Evolutionary conservation across 306 rosid species (phyloP).

Genomic region (Cucurbita moschata): DNA sequence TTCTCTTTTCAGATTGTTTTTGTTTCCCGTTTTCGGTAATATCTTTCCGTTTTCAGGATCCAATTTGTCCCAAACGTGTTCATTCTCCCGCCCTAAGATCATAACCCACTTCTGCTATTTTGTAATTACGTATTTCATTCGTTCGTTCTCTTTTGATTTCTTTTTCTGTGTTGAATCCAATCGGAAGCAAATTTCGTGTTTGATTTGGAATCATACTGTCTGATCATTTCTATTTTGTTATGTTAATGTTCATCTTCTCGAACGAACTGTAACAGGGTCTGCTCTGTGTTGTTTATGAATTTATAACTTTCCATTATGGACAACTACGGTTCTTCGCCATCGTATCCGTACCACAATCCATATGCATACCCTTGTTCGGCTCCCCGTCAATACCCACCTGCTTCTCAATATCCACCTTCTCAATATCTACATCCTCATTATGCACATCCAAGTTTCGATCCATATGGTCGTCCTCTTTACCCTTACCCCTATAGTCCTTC

Average conservation of each 20-base stretch:
- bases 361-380: conserved; percentile 21
- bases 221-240: neutral
- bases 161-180: neutral
- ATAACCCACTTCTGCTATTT: neutral
- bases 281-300: neutral
- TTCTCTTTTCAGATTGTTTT: neutral
- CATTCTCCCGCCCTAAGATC: neutral
- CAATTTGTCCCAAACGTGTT: neutral
- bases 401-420: conserved; percentile 8
- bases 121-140: neutral
- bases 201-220: neutral
- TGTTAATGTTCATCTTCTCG: neutral
- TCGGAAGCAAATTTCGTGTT: neutral
- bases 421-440: conserved; percentile 12
- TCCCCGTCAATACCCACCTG: conserved; percentile 21
- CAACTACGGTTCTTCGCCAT: conserved; percentile 29
- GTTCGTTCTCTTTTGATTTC: neutral
- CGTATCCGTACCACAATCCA: conserved; percentile 28
- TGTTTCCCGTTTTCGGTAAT: neutral
- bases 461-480: conserved; percentile 12
- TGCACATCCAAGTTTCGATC: conserved; percentile 8
- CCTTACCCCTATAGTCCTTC: conserved; percentile 12
- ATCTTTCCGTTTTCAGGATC: neutral
- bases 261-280: neutral
- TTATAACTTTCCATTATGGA: conserved; percentile 19